Conservation (phyloP, 768 basidiomycete genomes). For the Suillus fuscotomentosus region DNA sequence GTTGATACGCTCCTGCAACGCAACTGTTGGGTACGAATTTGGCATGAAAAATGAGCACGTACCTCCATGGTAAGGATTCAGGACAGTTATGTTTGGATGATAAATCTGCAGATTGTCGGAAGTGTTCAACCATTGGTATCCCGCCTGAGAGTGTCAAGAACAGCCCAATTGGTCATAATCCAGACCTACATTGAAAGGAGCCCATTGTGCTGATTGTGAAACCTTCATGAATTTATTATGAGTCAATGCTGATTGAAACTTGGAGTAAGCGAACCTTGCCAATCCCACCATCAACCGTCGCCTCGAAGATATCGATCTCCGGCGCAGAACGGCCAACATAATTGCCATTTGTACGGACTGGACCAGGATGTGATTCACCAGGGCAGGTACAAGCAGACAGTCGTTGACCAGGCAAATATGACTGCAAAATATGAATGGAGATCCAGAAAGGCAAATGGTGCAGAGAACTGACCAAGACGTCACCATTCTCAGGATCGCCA, state of each 20-base stretch:
- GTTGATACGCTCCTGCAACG: slow-evolving; percentile 33
- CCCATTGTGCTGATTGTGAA: slow-evolving; percentile 54
- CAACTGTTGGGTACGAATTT: slow-evolving; percentile 6
- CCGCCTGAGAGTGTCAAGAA: slow-evolving; percentile 30
- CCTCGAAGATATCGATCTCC: slow-evolving; percentile 62
- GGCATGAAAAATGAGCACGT: slow-evolving; percentile 26
- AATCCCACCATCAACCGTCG: slow-evolving; percentile 30
- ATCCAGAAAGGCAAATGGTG: background rate
- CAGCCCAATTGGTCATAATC: slow-evolving; percentile 1
- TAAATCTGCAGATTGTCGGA: slow-evolving; percentile 34
- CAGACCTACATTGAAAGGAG: slow-evolving; percentile 30
- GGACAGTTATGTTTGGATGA: slow-evolving; percentile 34
- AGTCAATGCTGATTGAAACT: slow-evolving; percentile 2
- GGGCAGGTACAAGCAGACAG: slow-evolving; percentile 58
- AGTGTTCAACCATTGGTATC: slow-evolving; percentile 41
- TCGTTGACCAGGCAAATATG: slow-evolving; percentile 56
- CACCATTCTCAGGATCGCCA: slow-evolving; percentile 35
- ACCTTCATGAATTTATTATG: slow-evolving; percentile 33
- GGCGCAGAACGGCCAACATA: slow-evolving; percentile 56
- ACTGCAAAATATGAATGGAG: slow-evolving; percentile 19
- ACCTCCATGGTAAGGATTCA: slow-evolving; percentile 47
- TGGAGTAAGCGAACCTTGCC: slow-evolving; percentile 31
- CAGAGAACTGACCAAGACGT: slow-evolving; percentile 20
- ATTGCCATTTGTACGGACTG: slow-evolving; percentile 43
- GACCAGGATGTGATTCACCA: slow-evolving; percentile 59